Percentiles rank a stretch among this genome's conserved stretches.
Evolutionary conservation across 1,284 basidiomycete genomes (phyloP).

Genomic region (Lignosus rhinocerotis): DNA sequence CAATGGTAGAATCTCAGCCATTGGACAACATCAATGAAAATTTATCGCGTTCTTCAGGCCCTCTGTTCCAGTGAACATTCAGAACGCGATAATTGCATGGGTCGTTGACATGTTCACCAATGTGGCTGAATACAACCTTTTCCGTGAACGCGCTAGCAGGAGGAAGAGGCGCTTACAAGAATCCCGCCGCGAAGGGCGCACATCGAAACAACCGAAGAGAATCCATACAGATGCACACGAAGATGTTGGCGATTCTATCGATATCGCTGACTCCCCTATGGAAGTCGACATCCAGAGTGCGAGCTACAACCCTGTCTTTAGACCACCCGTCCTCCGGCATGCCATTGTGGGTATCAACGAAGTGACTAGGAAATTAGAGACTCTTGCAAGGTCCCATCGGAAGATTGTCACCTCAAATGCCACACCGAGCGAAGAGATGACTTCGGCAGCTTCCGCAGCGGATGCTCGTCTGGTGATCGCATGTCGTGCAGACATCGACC

Average conservation of each 20-base stretch:
- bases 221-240: neutral
- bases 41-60: slow-evolving; percentile 52
- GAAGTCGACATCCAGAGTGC: neutral
- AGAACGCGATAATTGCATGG: slow-evolving; percentile 56
- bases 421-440: slow-evolving; percentile 5
- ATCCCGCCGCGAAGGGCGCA: neutral
- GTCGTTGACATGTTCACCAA: slow-evolving; percentile 51
- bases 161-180: slow-evolving; percentile 37
- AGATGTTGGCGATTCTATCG: neutral
- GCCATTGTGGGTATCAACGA: slow-evolving; percentile 75
- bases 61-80: slow-evolving; percentile 57
- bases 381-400: slow-evolving; percentile 46
- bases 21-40: neutral
- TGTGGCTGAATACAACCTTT: slow-evolving; percentile 45
- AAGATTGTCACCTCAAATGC: slow-evolving; percentile 15
- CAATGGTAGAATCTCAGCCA: slow-evolving; percentile 50
- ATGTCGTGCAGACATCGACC: slow-evolving; percentile 73
- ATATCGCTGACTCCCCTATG: neutral
- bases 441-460: slow-evolving; percentile 25
- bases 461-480: slow-evolving; percentile 51
- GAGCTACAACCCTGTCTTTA: slow-evolving; percentile 28
- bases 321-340: slow-evolving; percentile 45
- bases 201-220: slow-evolving; percentile 19
- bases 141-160: slow-evolving; percentile 34
- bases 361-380: slow-evolving; percentile 76